phyloP scores from a whole-genome alignment of 2,329 filamentous ascomycete species.

The Tolypocladium amazonense region DNA sequence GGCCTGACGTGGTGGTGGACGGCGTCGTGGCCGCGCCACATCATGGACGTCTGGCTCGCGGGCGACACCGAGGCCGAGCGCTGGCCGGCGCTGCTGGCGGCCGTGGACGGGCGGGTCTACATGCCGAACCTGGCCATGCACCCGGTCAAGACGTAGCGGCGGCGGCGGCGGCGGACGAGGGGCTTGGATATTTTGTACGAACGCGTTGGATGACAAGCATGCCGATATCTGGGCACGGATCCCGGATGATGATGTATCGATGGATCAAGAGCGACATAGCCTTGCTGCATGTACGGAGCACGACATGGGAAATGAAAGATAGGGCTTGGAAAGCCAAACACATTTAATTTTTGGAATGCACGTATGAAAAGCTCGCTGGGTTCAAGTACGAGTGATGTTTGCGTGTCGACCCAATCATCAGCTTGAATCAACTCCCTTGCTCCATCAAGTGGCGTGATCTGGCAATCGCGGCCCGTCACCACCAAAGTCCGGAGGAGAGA shows the following conservation, averaged over 20 bases:
- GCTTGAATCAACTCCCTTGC: not conserved
- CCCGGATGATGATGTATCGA: not conserved
- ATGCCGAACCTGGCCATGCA: constrained; percentile 25
- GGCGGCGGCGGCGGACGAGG: not conserved
- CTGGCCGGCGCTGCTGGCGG: constrained; percentile 17
- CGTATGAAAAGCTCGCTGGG: not conserved
- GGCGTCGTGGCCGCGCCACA: constrained; percentile 16
- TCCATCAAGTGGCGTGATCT: not conserved
- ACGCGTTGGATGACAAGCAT: not conserved
- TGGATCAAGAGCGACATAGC: not conserved
- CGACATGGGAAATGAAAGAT: not conserved
- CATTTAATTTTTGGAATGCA: not conserved
- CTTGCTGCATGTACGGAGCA: not conserved
- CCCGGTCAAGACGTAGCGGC: constrained; percentile 19
- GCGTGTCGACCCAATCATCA: not conserved
- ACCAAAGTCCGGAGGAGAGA: not conserved
- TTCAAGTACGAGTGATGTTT: not conserved
- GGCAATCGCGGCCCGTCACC: not conserved
- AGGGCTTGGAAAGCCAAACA: not conserved
- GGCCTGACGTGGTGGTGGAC: constrained; percentile 21
- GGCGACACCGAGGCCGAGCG: constrained; percentile 7
- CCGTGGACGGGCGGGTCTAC: constrained; percentile 18
- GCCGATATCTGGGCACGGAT: not conserved
- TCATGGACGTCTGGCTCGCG: constrained; percentile 22
- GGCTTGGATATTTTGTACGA: not conserved